Percentiles rank a stretch among this genome's conserved stretches.
Evolutionary conservation across 305 asterid genomes (phyloP).

Genomic region (Fraxinus xanthoxyloides): DNA sequence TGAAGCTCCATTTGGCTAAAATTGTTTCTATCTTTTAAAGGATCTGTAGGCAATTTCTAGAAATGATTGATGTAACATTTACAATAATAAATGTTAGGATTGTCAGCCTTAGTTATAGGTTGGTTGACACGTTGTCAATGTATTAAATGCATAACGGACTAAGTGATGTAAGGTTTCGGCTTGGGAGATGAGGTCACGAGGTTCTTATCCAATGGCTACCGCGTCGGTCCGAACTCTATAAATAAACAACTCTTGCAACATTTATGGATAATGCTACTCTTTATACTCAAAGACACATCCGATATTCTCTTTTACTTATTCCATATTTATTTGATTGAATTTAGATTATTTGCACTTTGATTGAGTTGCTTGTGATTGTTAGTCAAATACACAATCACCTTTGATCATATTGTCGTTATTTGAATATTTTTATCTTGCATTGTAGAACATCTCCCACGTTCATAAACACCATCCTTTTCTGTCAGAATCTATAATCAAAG

Average conservation of each 20-base stretch:
- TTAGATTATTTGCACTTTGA: too few relatives aligned
- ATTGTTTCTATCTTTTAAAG: too few relatives aligned
- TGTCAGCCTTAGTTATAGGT: too few relatives aligned
- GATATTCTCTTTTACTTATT: neutral
- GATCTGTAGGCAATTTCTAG: too few relatives aligned
- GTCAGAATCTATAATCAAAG: neutral
- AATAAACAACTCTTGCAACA: neutral
- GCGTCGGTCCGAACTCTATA: neutral
- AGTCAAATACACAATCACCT: neutral
- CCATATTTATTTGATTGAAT: neutral
- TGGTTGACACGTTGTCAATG: neutral
- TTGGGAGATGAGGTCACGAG: neutral
- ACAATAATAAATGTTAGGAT: too few relatives aligned
- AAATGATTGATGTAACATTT: too few relatives aligned
- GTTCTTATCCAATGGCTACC: neutral
- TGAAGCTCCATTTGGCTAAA: too few relatives aligned
- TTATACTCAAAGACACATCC: neutral
- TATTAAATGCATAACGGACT: neutral
- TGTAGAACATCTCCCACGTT: neutral
- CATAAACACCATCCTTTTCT: neutral
- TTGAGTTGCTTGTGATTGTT: neutral
- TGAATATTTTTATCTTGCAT: neutral
- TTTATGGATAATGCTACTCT: neutral
- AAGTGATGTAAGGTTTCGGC: neutral
- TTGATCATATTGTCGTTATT: neutral